Evolutionary conservation across 1,139 yeast genomes (phyloP).

Genomic region (Pichia sp.): DNA sequence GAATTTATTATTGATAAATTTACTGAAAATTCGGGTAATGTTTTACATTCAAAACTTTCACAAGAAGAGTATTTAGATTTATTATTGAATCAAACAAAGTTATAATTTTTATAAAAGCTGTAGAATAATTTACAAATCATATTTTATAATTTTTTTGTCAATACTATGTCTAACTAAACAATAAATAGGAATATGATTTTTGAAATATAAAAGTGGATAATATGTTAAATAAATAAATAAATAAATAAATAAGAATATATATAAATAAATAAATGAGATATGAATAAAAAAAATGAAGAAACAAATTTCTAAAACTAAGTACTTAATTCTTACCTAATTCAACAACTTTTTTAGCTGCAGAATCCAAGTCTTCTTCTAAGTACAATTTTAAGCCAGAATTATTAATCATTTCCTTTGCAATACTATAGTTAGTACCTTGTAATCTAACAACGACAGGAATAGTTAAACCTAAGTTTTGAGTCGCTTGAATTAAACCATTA

Average conservation of each 20-base stretch:
- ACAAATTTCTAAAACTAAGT: no score
- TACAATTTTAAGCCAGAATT: constrained; percentile 90
- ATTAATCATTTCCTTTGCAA: constrained; percentile 80
- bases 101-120: not conserved
- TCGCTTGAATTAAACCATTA: constrained; percentile 89
- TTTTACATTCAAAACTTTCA: constrained; percentile 30
- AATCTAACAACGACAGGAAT: constrained; percentile 97
- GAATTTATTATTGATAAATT: constrained; percentile 26
- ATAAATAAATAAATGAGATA: not conserved
- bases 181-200: not conserved
- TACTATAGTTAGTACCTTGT: constrained; percentile 93
- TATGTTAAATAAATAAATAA: not conserved
- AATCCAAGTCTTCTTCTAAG: constrained; percentile 88
- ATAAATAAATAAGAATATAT: no score
- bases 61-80: constrained; percentile 31
- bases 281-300: not conserved
- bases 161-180: not conserved
- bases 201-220: not conserved
- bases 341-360: constrained; percentile 95
- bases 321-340: constrained; percentile 38
- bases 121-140: not conserved
- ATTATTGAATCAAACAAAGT: constrained; percentile 17
- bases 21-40: constrained; percentile 34
- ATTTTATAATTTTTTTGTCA: not conserved
- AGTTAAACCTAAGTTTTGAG: constrained; percentile 80